Base-by-base conservation (phyloP, 1,284 basidiomycete genomes). In the Naganishia cerealis region DNA sequence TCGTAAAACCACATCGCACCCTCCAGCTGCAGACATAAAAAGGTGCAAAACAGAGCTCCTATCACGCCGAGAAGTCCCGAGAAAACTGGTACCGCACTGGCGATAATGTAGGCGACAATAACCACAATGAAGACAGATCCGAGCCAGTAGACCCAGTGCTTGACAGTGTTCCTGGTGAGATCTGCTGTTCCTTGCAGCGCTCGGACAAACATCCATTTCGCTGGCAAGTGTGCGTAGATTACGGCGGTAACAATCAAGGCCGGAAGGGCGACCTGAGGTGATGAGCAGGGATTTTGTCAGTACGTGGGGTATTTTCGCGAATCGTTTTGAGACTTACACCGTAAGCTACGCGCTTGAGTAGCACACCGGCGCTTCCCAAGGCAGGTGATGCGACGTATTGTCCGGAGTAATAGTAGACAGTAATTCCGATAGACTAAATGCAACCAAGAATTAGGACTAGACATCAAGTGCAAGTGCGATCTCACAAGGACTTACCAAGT, bases 151-250 rank as follows among this genome's bases (percentile, higher is more conserved):
- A 77, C 72, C 87, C 87, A 88, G 63, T 88, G 87, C 10, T 83
- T 79, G n/a, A 82, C 24, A 0, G 86, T 86, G 72, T 87, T 86
- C 8, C 80, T 80, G 70, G 87, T 83, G 59, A 89, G 75, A 75
- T 89, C 87, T 12, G 77, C 76, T 13, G 84, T 82, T 69, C 83
- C 81, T n/a, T 86, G 83, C 73, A 88, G 85, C 65, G 85, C 71
- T 12, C 87, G 83, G 66, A 88, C 82, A 73, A 88, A 87, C 57
- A 87, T 73, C 54, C 86, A 83, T 74, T 88, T 88, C 33, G 86
- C 85, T 6, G 85, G 83, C 0, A 84, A 82, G 59, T 68, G 69
- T 33, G 71, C 65, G 67, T 70, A 71, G 65, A 72, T 70, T 52
- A 70, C 65, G 10, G 52, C 67, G 61, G 39, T 69, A 59, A 67